These are phyloP conservation scores for Puccinellia tenuiflora DNA, from an alignment of 176 grass and related monocot species.

Conservation along the genomic window DNA sequence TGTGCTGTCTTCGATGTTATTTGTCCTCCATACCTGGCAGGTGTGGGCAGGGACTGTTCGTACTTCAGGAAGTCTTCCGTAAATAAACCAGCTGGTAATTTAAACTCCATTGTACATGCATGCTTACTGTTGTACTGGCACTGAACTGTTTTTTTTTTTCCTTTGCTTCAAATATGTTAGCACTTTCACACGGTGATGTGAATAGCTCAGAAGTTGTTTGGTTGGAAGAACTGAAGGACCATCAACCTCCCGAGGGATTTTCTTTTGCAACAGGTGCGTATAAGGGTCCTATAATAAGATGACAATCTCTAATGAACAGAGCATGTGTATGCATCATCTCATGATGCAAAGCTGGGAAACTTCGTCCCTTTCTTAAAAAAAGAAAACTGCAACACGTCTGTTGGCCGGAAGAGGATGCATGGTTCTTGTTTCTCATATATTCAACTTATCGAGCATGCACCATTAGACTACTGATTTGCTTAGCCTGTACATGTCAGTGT, in stretches of 20 bases:
- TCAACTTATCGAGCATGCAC: background rate
- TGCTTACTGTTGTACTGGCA: background rate
- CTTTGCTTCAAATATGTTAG: conserved; percentile 11
- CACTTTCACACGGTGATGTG: conserved; percentile 31
- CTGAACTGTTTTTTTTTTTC: background rate
- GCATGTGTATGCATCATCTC: background rate
- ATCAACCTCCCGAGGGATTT: conserved; percentile 76
- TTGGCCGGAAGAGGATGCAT: conserved; percentile 5
- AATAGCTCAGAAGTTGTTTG: conserved; percentile 55
- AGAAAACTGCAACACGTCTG: background rate
- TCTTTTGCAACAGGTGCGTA: conserved; percentile 50
- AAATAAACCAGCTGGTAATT: conserved; percentile 42
- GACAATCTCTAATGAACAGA: background rate
- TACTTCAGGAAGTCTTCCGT: conserved; percentile 54
- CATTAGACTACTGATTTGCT: background rate
- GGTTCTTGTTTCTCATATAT: background rate
- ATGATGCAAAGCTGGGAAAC: background rate
- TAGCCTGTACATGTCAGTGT: conserved; percentile 21
- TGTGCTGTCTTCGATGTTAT: conserved; percentile 79
- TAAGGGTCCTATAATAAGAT: conserved; percentile 63
- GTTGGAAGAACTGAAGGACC: conserved; percentile 57
- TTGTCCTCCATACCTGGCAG: conserved; percentile 61
- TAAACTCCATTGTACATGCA: background rate
- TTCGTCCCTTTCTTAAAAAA: background rate
- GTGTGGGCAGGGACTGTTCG: conserved; percentile 61